These are phyloP conservation scores for Vigna trinervia DNA, from an alignment of 306 rosid species.

Conservation along the genomic window DNA sequence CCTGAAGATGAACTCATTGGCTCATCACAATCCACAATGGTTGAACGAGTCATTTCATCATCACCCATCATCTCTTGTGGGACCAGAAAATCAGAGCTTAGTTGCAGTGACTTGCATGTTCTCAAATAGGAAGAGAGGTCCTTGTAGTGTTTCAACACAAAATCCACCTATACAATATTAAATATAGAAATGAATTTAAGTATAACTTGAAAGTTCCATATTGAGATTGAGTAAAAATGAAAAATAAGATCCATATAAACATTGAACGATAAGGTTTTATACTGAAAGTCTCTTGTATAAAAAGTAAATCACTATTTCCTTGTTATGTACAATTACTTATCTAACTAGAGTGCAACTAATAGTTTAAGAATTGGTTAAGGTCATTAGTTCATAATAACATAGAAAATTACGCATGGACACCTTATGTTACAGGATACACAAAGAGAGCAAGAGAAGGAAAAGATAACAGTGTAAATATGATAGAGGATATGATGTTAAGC, in stretches of 20 bases:
- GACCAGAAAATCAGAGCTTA: constrained; percentile 20
- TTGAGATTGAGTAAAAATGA: no score
- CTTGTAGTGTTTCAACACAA: constrained; percentile 36
- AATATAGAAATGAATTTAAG: not conserved
- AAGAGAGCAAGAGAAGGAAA: no score
- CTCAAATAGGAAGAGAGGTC: constrained; percentile 37
- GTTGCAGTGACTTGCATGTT: constrained; percentile 27
- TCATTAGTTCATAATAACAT: not conserved
- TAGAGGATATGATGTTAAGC: no score
- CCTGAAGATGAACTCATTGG: constrained; percentile 34
- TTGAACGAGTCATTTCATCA: constrained; percentile 20
- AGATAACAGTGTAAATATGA: no score
- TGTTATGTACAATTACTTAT: not conserved
- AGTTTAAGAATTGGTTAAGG: not conserved
- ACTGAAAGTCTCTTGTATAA: no score
- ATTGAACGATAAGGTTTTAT: no score
- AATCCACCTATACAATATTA: constrained; percentile 9
- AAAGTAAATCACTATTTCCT: not conserved
- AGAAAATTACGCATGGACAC: not conserved
- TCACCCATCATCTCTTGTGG: constrained; percentile 27
- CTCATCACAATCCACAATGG: constrained; percentile 20
- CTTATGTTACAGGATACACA: not conserved
- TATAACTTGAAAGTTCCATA: not conserved
- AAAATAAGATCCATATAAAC: no score
- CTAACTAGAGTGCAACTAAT: not conserved